A percentile compares a stretch with the other conserved stretches of the same genome.
Conservation (phyloP, 2,329 filamentous ascomycete genomes). For the Aspergillus alliaceus region DNA sequence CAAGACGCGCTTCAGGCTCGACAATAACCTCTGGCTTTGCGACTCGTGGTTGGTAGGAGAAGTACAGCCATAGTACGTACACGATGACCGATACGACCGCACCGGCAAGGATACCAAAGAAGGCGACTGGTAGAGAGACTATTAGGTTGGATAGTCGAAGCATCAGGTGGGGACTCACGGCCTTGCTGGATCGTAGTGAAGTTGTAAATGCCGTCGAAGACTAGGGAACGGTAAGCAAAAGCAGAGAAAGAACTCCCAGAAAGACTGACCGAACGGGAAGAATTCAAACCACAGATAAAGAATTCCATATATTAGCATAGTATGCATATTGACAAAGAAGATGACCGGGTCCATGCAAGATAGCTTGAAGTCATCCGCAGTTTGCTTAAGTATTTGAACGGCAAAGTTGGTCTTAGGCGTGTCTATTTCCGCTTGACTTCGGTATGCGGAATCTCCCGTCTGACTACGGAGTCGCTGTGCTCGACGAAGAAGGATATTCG, state of each 20-base stretch:
- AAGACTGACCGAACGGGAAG: slow-evolving; percentile 17
- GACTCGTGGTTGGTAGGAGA: slow-evolving; percentile 10
- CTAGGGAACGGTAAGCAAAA: not conserved
- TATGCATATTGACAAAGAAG: slow-evolving; percentile 15
- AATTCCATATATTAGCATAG: slow-evolving; percentile 18
- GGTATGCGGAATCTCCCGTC: slow-evolving; percentile 10
- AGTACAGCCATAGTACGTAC: slow-evolving; percentile 14
- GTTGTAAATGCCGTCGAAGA: slow-evolving; percentile 14
- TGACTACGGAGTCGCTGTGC: slow-evolving; percentile 8
- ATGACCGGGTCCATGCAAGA: slow-evolving; percentile 13
- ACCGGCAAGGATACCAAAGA: slow-evolving; percentile 14
- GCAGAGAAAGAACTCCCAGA: not conserved
- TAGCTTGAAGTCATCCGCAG: not conserved
- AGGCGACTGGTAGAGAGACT: slow-evolving; percentile 2
- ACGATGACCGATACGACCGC: slow-evolving; percentile 5
- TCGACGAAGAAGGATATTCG: slow-evolving; percentile 15
- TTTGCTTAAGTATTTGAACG: slow-evolving; percentile 22
- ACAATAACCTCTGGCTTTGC: not conserved
- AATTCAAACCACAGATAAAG: slow-evolving; percentile 22
- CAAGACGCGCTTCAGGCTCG: slow-evolving; percentile 14
- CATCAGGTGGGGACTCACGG: not conserved
- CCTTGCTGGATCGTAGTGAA: slow-evolving; percentile 11
- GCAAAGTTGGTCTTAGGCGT: not conserved
- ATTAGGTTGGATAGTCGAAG: not conserved
- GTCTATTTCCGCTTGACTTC: slow-evolving; percentile 4